Evolutionary conservation across 148 eudicot genomes (phyloP).

Genomic region (Polygonum maritimum): DNA sequence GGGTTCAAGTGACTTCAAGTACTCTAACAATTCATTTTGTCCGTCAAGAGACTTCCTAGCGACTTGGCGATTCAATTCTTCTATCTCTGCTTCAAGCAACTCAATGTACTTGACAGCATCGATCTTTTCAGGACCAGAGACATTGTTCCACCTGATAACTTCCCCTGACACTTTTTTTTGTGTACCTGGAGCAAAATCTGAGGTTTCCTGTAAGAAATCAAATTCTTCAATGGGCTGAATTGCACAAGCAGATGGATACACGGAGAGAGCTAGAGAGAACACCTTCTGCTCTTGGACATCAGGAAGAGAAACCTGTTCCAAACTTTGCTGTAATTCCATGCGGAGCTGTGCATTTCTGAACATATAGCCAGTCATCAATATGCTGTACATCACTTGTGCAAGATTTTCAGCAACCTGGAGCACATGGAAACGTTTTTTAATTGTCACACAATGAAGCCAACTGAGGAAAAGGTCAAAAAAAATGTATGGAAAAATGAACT

Average conservation of each 20-base stretch:
- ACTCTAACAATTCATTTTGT: slow-evolving; percentile 74
- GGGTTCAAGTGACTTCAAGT: slow-evolving; percentile 72
- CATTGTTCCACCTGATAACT: slow-evolving; percentile 78
- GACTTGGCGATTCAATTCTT: slow-evolving; percentile 68
- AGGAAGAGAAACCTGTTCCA: slow-evolving; percentile 81
- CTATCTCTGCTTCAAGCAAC: slow-evolving; percentile 85
- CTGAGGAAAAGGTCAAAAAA: not conserved
- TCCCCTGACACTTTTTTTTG: slow-evolving; percentile 81
- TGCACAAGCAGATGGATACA: not conserved
- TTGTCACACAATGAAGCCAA: not conserved
- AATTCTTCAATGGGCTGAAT: not conserved
- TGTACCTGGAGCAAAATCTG: slow-evolving; percentile 80
- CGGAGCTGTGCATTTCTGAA: slow-evolving; percentile 83
- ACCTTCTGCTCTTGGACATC: slow-evolving; percentile 63
- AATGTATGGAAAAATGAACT: slow-evolving; percentile 16
- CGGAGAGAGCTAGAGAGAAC: slow-evolving; percentile 6
- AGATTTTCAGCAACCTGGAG: slow-evolving; percentile 88
- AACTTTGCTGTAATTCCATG: slow-evolving; percentile 71
- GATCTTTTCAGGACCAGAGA: slow-evolving; percentile 73
- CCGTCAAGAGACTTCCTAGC: slow-evolving; percentile 63
- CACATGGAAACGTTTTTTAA: slow-evolving; percentile 2
- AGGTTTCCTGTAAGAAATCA: slow-evolving; percentile 35
- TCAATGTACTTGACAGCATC: slow-evolving; percentile 83
- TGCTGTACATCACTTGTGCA: slow-evolving; percentile 92
- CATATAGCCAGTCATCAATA: slow-evolving; percentile 94